Percentiles rank a stretch among this genome's conserved stretches.
phyloP scores from a whole-genome alignment of 1,284 basidiomycete genomes.

The Irpex sp. region DNA sequence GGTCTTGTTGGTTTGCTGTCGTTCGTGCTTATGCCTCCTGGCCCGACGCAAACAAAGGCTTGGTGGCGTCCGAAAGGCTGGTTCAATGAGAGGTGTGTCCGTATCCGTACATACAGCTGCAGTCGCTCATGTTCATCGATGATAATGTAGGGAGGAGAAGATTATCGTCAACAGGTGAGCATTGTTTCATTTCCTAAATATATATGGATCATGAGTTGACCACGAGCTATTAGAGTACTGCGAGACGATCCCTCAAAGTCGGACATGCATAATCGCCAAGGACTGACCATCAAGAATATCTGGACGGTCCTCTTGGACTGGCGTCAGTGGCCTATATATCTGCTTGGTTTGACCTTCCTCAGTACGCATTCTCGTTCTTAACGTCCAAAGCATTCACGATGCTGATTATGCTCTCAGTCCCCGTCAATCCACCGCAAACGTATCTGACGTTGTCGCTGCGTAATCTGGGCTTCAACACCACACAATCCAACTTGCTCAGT shows the following conservation, averaged over 20 bases:
- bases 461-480: conserved; percentile 56
- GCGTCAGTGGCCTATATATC: conserved; percentile 67
- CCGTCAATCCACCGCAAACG: conserved; percentile 40
- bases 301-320: conserved; percentile 57
- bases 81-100: conserved; percentile 45
- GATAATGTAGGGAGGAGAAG: conserved; percentile 26
- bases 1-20: conserved; percentile 52
- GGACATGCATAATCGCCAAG: conserved; percentile 78
- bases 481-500: conserved; percentile 54
- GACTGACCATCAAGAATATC: conserved; percentile 48
- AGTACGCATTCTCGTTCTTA: conserved; percentile 17
- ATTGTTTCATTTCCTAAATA: background rate
- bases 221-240: conserved; percentile 45
- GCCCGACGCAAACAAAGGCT: conserved; percentile 61
- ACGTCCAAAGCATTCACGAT: background rate
- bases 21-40: conserved; percentile 66
- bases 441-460: conserved; percentile 62
- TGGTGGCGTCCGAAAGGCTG: conserved; percentile 68
- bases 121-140: background rate
- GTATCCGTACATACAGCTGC: background rate
- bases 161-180: conserved; percentile 35
- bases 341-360: conserved; percentile 38
- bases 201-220: conserved; percentile 33
- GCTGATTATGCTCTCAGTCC: conserved; percentile 36
- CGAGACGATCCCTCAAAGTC: conserved; percentile 69